These are phyloP conservation scores for Fusarium xyrophilum DNA, from an alignment of 2,329 filamentous ascomycete species.

Conservation along the genomic window DNA sequence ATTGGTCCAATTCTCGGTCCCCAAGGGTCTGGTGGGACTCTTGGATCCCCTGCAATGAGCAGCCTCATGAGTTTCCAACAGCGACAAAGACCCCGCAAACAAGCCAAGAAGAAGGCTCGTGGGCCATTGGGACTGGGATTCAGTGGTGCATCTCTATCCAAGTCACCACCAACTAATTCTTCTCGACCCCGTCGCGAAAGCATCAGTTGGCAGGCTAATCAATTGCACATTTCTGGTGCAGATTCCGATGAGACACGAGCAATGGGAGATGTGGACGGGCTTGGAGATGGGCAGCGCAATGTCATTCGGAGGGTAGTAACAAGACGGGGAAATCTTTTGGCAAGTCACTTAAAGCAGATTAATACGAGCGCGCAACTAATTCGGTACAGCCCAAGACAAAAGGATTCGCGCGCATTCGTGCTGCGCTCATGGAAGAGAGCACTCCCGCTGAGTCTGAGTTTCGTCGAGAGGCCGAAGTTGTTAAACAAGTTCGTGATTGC, in stretches of 20 bases:
- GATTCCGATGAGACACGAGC: conserved; percentile 71
- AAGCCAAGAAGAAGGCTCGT: conserved; percentile 65
- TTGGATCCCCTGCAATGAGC: conserved; percentile 73
- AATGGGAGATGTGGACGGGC: conserved; percentile 64
- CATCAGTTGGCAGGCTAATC: conserved; percentile 88
- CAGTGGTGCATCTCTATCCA: conserved; percentile 62
- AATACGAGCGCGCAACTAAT: conserved; percentile 39
- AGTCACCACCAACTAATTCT: conserved; percentile 71
- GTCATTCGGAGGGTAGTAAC: conserved; percentile 86
- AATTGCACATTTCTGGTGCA: conserved; percentile 81
- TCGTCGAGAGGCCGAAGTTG: conserved; percentile 90
- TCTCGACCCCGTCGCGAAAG: conserved; percentile 77
- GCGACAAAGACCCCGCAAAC: conserved; percentile 73
- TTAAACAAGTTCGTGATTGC: conserved; percentile 91
- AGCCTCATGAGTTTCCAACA: conserved; percentile 85
- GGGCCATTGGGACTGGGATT: conserved; percentile 60
- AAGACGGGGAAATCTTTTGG: conserved; percentile 84
- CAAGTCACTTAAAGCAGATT: conserved; percentile 53
- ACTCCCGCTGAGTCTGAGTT: conserved; percentile 89
- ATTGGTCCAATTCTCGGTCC: conserved; percentile 55
- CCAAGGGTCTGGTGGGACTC: conserved; percentile 64
- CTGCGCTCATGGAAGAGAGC: conserved; percentile 85
- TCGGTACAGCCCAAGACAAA: conserved; percentile 84
- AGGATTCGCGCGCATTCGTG: conserved; percentile 90
- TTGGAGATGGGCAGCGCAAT: conserved; percentile 67